Evolutionary conservation across 768 basidiomycete species (phyloP).

Genomic region (Tulasnella sp.): DNA sequence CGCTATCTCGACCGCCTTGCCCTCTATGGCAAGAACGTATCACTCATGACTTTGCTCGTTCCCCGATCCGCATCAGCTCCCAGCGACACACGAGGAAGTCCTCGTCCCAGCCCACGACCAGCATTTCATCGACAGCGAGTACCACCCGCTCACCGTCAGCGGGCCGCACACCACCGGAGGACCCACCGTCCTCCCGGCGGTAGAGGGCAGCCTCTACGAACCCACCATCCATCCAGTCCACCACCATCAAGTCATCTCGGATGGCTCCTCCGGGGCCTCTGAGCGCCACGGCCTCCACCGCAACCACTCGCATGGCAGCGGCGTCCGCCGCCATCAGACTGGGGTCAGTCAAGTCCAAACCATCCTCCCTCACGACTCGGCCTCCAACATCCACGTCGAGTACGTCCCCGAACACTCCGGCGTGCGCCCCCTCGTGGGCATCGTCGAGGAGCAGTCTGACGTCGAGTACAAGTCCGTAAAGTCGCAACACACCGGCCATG

Average conservation of each 20-base stretch:
- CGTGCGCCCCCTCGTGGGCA: background rate
- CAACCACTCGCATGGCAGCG: background rate
- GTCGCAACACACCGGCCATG: background rate
- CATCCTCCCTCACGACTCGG: slow-evolving; percentile 8
- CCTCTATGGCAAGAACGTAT: background rate
- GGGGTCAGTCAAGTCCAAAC: slow-evolving; percentile 2
- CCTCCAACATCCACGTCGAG: slow-evolving; percentile 9
- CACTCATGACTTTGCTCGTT: background rate
- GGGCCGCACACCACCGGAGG: background rate
- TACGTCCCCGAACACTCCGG: background rate
- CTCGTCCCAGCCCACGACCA: background rate
- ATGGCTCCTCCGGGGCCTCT: background rate
- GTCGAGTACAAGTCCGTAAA: background rate
- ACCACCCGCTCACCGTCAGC: background rate
- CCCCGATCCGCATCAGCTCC: background rate
- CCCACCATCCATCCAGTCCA: background rate
- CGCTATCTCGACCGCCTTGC: background rate
- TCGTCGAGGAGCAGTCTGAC: slow-evolving; percentile 13
- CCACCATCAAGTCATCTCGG: background rate
- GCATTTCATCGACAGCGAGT: slow-evolving; percentile 1
- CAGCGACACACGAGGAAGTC: background rate
- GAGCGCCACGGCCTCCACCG: background rate
- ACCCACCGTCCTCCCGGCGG: background rate
- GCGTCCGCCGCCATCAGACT: background rate
- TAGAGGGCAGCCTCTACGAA: background rate